Base-by-base conservation (phyloP, 441 rosid genomes). In the Corymbia calophylla region DNA sequence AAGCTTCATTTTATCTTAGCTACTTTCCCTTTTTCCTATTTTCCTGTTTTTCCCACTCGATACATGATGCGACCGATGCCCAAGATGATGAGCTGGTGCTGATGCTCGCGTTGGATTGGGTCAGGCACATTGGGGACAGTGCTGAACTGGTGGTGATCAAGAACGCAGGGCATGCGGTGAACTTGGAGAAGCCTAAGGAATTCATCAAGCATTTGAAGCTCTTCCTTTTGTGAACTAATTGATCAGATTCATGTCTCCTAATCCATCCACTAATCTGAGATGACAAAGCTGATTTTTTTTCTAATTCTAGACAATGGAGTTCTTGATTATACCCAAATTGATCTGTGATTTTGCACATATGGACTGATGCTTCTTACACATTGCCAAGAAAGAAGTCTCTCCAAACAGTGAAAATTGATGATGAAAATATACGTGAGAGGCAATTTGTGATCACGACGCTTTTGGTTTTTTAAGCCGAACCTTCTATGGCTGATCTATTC, bases 131-230 rank as follows among this genome's bases (percentile, higher is more conserved):
- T 80, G 99, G 98, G n/a, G 96, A 95, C 8, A 93, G 27, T 77
- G 97, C 97, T 18, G 88, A 92, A 89, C 87, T 96, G 53, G 97
- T 93, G 90, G 93, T 94, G 87, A 93, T 97, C 3, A 93, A 93
- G 92, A 94, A 95, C 7, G 98, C 98, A 84, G 97, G 98, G 85
- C 98, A 96, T 88, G 98, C 98, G 6, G 95, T 95, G 6, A 97
- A 95, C 90, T 49, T 95, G 60, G 99, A 96, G 82, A 95, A 96
- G 93, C 90, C 97, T 3, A 95, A 92, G 88, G 96, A 96, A 35
- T 95, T 96, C 53, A 90, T 89, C 64, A 95, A 94, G 66, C 96
- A 96, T 85, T 92, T 97, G 51, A 95, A 94, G 89, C 92, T 93
- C 15, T 97, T 96, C 89, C 97, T 95, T 62, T 62, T 13, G 70